Evolutionary conservation across 1,284 basidiomycete genomes (phyloP), one percentile per base, ranked within the genome.

Genomic region (Cryptococcus deneoformans): DNA sequence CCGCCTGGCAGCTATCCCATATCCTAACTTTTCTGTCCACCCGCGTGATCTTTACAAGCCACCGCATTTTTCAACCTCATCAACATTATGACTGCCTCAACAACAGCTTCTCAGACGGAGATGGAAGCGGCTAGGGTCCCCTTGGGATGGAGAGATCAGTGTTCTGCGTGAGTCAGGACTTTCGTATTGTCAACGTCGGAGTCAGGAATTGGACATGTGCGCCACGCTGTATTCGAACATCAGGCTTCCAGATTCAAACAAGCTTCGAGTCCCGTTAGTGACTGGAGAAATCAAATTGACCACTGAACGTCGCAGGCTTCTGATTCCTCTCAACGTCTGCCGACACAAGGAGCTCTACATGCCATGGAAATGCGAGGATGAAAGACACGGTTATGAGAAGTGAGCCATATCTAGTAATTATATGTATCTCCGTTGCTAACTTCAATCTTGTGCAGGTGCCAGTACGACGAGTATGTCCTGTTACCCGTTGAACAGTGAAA

Each of bases 301-400:
- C 29, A 29, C 5, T 29, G 29, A 29, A 29, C 29, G 29, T 29
- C 38, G 50, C 54, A 70, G 92, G 48, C 81, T 94, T 44, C 80
- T 94, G 63, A 87, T 96, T 61, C 92, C 92, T 10, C 80, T 92
- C 62, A 92, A 92, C 77, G 80, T 85, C 66, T 92, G 90, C 78
- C 83, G 90, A 65, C 84, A 84, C 73, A 82, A 87, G 71, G 83
- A 83, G 54, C 79, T 81, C 44, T 92, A 90, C 73, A 77, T 87
- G 62, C 88, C 88, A 16, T 92, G 89, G 89, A 85, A 89, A 68
- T 91, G 89, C 76, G 86, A 89, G 72, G 84, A 89, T 64, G 86
- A 91, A 81, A 80, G 77, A 62, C 87, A 88, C 64, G 80, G 79
- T 44, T 88, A 88, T 67, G 87, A 88, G 77, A 87, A 87, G 87